Conservation (phyloP, 768 basidiomycete species). For the Artomyces pyxidatus region DNA sequence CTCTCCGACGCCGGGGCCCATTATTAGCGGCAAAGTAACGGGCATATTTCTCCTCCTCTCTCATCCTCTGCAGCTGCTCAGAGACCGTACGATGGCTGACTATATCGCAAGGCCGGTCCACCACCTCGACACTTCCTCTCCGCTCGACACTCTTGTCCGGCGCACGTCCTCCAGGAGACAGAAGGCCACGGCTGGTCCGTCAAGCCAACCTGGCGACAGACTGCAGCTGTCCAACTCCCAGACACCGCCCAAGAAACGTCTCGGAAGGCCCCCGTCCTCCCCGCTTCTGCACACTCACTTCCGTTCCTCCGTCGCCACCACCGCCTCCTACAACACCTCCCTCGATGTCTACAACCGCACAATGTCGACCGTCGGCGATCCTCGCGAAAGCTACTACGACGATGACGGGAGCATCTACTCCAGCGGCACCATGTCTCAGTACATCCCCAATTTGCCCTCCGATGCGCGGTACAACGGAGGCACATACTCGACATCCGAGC, state of each 20-base stretch:
- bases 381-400: constrained; percentile 15
- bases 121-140: constrained; percentile 36
- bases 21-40: no score
- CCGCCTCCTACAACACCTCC: constrained; percentile 21
- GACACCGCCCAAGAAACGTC: constrained; percentile 7
- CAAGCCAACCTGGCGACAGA: constrained; percentile 1
- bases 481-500: not conserved
- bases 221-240: not conserved
- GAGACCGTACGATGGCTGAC: no score
- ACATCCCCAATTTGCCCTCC: constrained; percentile 25
- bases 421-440: constrained; percentile 18
- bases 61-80: no score
- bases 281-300: constrained; percentile 45
- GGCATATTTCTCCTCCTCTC: no score
- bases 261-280: constrained; percentile 27
- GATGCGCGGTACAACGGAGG: not conserved
- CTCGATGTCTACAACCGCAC: constrained; percentile 7
- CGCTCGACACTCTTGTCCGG: constrained; percentile 50
- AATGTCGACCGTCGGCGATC: constrained; percentile 8
- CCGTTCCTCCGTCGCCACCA: constrained; percentile 32
- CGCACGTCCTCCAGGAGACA: constrained; percentile 41
- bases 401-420: constrained; percentile 38
- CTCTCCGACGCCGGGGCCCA: no score
- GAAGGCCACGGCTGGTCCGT: constrained; percentile 9
- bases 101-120: not conserved